Percentiles rank a stretch among this genome's conserved stretches.
Conservation (phyloP, 306 rosid genomes). For the Vigna reflexopilosa region DNA sequence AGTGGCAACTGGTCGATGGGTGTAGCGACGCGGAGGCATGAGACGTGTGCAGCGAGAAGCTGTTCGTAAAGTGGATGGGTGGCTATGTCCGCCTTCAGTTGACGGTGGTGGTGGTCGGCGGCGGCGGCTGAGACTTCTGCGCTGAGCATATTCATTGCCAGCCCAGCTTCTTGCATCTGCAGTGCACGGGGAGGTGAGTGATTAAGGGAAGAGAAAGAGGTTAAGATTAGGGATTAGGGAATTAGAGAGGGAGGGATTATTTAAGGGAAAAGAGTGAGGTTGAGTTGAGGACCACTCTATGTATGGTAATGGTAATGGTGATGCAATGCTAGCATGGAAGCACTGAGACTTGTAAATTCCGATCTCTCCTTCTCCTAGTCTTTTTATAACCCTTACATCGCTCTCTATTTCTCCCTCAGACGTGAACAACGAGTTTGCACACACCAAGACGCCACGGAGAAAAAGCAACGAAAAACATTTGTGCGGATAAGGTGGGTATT, state of each 20-base stretch:
- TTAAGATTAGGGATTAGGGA: too few relatives aligned
- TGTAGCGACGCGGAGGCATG: constrained; percentile 88
- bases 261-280: not conserved
- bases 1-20: constrained; percentile 89
- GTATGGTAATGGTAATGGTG: too few relatives aligned
- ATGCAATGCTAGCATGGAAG: too few relatives aligned
- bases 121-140: constrained; percentile 39
- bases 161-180: constrained; percentile 71
- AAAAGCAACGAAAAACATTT: not conserved
- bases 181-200: not conserved
- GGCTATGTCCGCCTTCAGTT: constrained; percentile 82
- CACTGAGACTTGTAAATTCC: not conserved
- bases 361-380: not conserved
- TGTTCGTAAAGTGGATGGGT: constrained; percentile 83
- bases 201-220: not conserved
- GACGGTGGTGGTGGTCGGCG: constrained; percentile 59
- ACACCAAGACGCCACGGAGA: too few relatives aligned
- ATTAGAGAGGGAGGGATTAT: too few relatives aligned
- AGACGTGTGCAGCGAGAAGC: constrained; percentile 78
- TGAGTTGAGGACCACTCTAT: not conserved
- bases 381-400: too few relatives aligned
- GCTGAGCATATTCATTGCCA: constrained; percentile 62
- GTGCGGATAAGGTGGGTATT: too few relatives aligned
- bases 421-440: too few relatives aligned
- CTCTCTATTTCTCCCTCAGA: not conserved